Conservation (phyloP, 805 yeast species). For the Saccharomycopsis guyanensis region DNA sequence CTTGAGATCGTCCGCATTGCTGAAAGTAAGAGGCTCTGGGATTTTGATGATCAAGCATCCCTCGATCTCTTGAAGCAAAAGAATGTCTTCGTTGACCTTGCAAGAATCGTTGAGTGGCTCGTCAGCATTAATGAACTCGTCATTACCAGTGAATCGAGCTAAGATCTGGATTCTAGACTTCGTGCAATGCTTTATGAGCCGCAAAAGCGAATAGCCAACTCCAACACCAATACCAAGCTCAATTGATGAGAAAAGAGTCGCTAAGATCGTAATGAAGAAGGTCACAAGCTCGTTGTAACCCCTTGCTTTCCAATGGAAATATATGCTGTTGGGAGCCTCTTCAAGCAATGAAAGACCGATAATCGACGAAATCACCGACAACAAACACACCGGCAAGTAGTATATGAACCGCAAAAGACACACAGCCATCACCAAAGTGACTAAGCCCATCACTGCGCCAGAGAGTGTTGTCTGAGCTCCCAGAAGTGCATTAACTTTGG, state of each 20-base stretch:
- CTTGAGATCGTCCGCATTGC: slow-evolving; percentile 73
- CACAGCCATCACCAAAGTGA: slow-evolving; percentile 58
- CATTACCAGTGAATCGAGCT: slow-evolving; percentile 57
- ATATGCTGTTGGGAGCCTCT: slow-evolving; percentile 75
- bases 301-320: slow-evolving; percentile 60
- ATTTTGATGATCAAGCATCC: slow-evolving; percentile 73
- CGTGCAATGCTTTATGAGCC: slow-evolving; percentile 76
- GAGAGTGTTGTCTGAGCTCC: slow-evolving; percentile 84
- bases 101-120: slow-evolving; percentile 28
- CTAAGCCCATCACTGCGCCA: slow-evolving; percentile 75
- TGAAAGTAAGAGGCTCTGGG: slow-evolving; percentile 85
- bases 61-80: slow-evolving; percentile 39
- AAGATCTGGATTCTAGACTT: slow-evolving; percentile 78
- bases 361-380: slow-evolving; percentile 71
- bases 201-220: slow-evolving; percentile 64
- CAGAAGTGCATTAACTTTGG: slow-evolving; percentile 77
- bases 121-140: slow-evolving; percentile 65
- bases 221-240: slow-evolving; percentile 92
- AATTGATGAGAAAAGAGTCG: slow-evolving; percentile 67
- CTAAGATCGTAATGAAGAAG: slow-evolving; percentile 52
- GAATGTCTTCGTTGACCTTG: slow-evolving; percentile 6
- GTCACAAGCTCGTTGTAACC: slow-evolving; percentile 76
- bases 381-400: slow-evolving; percentile 69
- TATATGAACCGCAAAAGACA: slow-evolving; percentile 57
- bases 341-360: slow-evolving; percentile 66